Evolutionary conservation across 495 filamentous ascomycete species (phyloP).

Genomic region (Aspergillus mulundensis): DNA sequence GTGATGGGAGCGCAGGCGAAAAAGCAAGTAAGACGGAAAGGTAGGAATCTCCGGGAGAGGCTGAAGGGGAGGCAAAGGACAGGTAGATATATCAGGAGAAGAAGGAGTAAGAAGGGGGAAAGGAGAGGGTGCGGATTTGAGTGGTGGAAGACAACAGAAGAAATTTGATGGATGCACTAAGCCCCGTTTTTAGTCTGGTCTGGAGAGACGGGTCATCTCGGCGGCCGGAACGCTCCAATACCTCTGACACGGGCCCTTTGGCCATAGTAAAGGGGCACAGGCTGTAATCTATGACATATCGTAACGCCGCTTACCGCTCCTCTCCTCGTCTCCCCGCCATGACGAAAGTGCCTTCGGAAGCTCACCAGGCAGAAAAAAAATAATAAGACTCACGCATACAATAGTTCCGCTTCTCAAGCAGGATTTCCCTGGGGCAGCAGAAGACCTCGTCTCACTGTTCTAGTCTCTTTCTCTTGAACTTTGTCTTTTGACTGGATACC

Average conservation of each 20-base stretch:
- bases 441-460: neutral
- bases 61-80: constrained; percentile 14
- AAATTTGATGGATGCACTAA: neutral
- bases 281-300: constrained; percentile 4
- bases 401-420: neutral
- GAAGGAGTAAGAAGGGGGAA: neutral
- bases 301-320: neutral
- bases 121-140: neutral
- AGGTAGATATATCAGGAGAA: constrained; percentile 1
- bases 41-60: constrained; percentile 11
- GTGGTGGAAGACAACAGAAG: neutral
- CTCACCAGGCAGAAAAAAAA: constrained; percentile 27
- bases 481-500: neutral
- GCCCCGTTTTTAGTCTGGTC: neutral
- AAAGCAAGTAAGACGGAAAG: neutral
- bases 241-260: neutral
- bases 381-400: constrained; percentile 7
- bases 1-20: neutral
- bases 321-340: constrained; percentile 18
- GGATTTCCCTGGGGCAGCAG: neutral
- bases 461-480: neutral
- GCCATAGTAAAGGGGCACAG: neutral
- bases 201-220: constrained; percentile 3
- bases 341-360: constrained; percentile 19
- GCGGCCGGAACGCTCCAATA: constrained; percentile 4